These are phyloP conservation scores for Tranzscheliella williamsii DNA, from an alignment of 1,284 basidiomycete species.

Conservation along the genomic window DNA sequence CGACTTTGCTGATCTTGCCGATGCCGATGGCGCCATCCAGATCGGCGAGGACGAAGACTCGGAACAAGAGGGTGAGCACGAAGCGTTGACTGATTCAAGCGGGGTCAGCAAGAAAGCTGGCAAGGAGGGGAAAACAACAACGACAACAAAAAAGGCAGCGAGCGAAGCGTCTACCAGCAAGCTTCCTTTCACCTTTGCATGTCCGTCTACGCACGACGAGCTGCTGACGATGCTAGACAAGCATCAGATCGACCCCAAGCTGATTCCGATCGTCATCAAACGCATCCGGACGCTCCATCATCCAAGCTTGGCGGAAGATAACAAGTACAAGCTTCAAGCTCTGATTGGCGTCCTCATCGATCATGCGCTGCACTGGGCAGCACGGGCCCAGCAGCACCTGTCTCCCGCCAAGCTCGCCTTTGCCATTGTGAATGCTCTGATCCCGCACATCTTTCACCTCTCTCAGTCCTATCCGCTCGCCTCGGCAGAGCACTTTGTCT, in stretches of 20 bases:
- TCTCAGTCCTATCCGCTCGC: constrained; percentile 79
- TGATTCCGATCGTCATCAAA: constrained; percentile 81
- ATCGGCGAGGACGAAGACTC: constrained; percentile 53
- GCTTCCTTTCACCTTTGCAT: constrained; percentile 87
- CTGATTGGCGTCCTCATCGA: constrained; percentile 85
- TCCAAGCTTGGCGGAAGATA: constrained; percentile 83
- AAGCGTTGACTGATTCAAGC: constrained; percentile 15
- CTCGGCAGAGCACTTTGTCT: constrained; percentile 76
- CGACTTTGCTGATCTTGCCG: constrained; percentile 46
- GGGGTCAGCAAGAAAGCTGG: neutral
- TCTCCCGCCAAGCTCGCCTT: constrained; percentile 66
- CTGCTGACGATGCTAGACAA: constrained; percentile 79
- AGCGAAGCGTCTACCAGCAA: constrained; percentile 16
- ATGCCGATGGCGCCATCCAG: constrained; percentile 40
- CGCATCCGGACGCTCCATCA: constrained; percentile 90
- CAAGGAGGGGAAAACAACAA: constrained; percentile 7
- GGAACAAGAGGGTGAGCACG: constrained; percentile 33
- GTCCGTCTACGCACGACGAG: constrained; percentile 82
- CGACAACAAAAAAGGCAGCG: constrained; percentile 4
- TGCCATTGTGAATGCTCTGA: constrained; percentile 69
- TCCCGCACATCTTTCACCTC: constrained; percentile 81
- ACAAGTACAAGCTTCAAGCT: constrained; percentile 74
- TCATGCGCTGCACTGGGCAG: constrained; percentile 72
- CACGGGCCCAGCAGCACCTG: constrained; percentile 14
- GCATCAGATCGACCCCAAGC: constrained; percentile 64